Percentiles rank a stretch among this genome's conserved stretches.
These are phyloP conservation scores for Graphiopsis chlorocephala DNA, from an alignment of 2,329 filamentous ascomycete genomes.

Conservation along the genomic window DNA sequence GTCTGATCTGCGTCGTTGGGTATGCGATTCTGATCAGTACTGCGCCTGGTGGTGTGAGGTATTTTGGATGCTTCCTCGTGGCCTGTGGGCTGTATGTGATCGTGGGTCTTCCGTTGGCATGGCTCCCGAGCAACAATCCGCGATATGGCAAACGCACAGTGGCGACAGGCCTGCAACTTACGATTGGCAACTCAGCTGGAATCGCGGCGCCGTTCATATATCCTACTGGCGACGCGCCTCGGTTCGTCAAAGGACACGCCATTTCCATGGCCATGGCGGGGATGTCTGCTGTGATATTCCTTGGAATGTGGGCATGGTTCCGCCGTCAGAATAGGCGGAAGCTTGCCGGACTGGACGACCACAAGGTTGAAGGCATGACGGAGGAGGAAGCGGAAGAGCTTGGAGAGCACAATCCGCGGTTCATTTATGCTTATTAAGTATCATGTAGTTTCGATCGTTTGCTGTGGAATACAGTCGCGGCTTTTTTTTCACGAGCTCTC, in stretches of 20 bases:
- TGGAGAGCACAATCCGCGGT: conserved; percentile 46
- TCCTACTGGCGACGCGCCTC: conserved; percentile 42
- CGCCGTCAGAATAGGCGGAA: conserved; percentile 38
- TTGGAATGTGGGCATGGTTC: conserved; percentile 23
- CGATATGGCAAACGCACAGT: conserved; percentile 74
- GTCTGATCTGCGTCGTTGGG: conserved; percentile 49
- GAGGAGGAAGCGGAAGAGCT: conserved; percentile 45
- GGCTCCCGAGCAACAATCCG: conserved; percentile 62
- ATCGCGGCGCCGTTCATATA: conserved; percentile 57
- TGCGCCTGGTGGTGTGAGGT: conserved; percentile 61
- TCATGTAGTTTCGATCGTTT: neutral
- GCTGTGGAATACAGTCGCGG: neutral
- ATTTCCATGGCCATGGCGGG: conserved; percentile 52
- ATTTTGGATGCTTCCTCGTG: conserved; percentile 46
- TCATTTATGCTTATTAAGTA: conserved; percentile 34
- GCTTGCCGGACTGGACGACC: conserved; percentile 40
- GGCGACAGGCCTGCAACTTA: conserved; percentile 68
- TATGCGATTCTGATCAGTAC: conserved; percentile 61
- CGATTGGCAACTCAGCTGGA: conserved; percentile 66
- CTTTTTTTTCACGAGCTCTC: neutral
- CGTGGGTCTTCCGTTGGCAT: conserved; percentile 12
- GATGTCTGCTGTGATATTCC: conserved; percentile 36
- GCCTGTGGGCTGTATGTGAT: conserved; percentile 12
- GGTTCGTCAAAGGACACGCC: conserved; percentile 51
- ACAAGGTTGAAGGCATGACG: conserved; percentile 39